These are phyloP conservation scores for Prunus fruticosa DNA, from an alignment of 306 rosid species.

Conservation along the genomic window DNA sequence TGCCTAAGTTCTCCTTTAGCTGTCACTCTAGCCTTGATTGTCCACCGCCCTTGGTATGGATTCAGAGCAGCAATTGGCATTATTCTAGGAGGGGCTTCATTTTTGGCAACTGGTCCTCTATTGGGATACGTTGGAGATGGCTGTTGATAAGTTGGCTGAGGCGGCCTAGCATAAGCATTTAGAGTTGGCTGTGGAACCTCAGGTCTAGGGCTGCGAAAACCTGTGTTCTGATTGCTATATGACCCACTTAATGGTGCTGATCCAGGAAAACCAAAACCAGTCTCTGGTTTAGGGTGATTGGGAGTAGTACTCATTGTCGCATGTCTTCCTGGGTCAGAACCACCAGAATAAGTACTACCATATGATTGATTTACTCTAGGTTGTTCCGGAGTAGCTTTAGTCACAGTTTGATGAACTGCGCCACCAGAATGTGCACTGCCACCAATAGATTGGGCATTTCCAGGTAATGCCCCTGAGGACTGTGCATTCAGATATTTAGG, in stretches of 20 bases:
- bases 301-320: constrained; percentile 37
- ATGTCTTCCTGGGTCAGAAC: constrained; percentile 41
- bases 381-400: constrained; percentile 35
- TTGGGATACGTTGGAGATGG: constrained; percentile 63
- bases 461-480: constrained; percentile 33
- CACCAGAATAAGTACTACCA: constrained; percentile 34
- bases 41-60: constrained; percentile 75
- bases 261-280: constrained; percentile 32
- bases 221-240: constrained; percentile 51
- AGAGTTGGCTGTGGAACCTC: constrained; percentile 48
- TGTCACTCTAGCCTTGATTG: constrained; percentile 90
- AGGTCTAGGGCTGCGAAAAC: constrained; percentile 39
- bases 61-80: constrained; percentile 75
- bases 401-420: constrained; percentile 29
- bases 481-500: constrained; percentile 25
- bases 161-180: constrained; percentile 32
- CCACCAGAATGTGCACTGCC: constrained; percentile 32
- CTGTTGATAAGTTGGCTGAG: constrained; percentile 59
- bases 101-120: constrained; percentile 67
- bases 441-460: constrained; percentile 36
- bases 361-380: constrained; percentile 38
- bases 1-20: constrained; percentile 72
- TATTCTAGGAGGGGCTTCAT: constrained; percentile 74
- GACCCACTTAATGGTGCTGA: constrained; percentile 39
- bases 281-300: constrained; percentile 22